Evolutionary conservation across 805 yeast species (phyloP).

Genomic region (Cyberlindnera veronae): DNA sequence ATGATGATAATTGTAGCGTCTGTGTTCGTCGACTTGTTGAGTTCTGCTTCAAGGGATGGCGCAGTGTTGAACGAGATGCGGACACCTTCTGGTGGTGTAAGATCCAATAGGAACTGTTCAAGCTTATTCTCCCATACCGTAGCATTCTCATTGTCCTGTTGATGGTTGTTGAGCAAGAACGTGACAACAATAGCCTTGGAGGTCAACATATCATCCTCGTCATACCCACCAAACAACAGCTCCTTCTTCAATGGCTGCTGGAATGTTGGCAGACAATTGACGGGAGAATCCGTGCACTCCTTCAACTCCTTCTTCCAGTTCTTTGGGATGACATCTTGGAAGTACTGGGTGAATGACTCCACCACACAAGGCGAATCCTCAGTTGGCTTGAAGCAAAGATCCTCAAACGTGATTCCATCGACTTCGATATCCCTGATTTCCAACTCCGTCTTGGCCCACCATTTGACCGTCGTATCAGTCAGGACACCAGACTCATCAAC

Average conservation of each 20-base stretch:
- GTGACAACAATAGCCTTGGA: constrained; percentile 79
- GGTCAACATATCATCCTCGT: constrained; percentile 46
- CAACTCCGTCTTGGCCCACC: constrained; percentile 87
- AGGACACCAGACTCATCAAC: constrained; percentile 69
- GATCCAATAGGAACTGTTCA: constrained; percentile 47
- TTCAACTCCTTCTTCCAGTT: constrained; percentile 56
- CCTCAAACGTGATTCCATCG: constrained; percentile 43
- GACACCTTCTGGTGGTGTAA: constrained; percentile 52
- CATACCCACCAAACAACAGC: constrained; percentile 51
- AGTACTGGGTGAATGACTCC: constrained; percentile 88
- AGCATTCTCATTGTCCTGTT: constrained; percentile 33
- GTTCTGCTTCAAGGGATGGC: constrained; percentile 77
- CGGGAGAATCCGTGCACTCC: constrained; percentile 75
- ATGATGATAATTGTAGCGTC: constrained; percentile 66
- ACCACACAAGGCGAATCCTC: constrained; percentile 73
- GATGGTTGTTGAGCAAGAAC: constrained; percentile 55
- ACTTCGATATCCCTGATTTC: constrained; percentile 40
- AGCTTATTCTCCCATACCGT: constrained; percentile 68
- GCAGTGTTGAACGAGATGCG: constrained; percentile 76
- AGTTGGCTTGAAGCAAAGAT: constrained; percentile 80
- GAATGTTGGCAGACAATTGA: constrained; percentile 82
- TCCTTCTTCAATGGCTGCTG: constrained; percentile 61
- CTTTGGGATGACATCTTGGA: constrained; percentile 57
- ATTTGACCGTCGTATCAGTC: constrained; percentile 62
- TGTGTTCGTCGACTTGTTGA: constrained; percentile 76